These are phyloP conservation scores for Chrysanthemum makinoi DNA, from an alignment of 129 eudicot species.

Conservation along the genomic window DNA sequence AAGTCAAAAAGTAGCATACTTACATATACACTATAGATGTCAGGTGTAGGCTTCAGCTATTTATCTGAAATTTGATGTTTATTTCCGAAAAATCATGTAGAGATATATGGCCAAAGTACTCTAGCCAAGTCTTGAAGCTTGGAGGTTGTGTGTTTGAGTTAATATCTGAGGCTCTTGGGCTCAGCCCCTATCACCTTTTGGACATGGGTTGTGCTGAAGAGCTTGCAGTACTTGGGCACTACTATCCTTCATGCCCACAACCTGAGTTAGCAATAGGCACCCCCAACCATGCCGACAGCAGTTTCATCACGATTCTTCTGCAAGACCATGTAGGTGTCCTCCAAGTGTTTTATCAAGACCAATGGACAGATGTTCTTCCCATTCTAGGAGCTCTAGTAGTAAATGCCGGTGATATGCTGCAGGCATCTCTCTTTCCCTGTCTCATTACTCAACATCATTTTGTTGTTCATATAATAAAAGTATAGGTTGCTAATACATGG, in stretches of 20 bases:
- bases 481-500: too few relatives aligned
- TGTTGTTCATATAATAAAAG: too few relatives aligned
- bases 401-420: constrained; percentile 36
- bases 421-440: background rate
- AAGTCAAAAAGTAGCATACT: too few relatives aligned
- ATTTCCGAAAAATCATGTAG: constrained; percentile 7
- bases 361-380: constrained; percentile 46
- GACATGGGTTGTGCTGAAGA: constrained; percentile 43
- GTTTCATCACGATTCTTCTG: constrained; percentile 41
- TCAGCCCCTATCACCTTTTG: constrained; percentile 25
- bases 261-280: constrained; percentile 37
- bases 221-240: constrained; percentile 30
- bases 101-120: constrained; percentile 31
- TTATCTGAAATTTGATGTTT: too few relatives aligned
- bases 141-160: constrained; percentile 33
- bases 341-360: constrained; percentile 37
- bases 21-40: too few relatives aligned
- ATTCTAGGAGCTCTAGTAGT: constrained; percentile 40
- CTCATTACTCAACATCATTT: too few relatives aligned
- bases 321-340: constrained; percentile 58
- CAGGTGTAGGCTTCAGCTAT: too few relatives aligned
- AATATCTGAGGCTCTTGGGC: constrained; percentile 49
- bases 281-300: constrained; percentile 22
- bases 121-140: constrained; percentile 21
- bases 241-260: constrained; percentile 45